Percentiles rank a stretch among this genome's conserved stretches.
Evolutionary conservation across 2,329 filamentous ascomycete species (phyloP).

Genomic region (Rhinocladiella similis): DNA sequence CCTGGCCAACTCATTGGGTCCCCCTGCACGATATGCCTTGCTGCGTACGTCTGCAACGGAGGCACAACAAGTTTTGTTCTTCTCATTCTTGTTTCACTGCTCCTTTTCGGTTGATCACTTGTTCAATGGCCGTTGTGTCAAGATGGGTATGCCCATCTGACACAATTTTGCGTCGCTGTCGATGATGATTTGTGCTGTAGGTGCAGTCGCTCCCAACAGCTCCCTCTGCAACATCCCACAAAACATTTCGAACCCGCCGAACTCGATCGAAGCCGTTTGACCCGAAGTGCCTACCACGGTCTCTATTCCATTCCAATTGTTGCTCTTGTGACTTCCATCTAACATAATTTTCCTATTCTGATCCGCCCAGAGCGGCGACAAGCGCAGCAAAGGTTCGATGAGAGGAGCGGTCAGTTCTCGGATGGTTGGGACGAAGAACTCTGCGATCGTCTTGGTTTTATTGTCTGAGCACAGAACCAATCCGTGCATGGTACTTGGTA

Average conservation of each 20-base stretch:
- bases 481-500: background rate
- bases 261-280: background rate
- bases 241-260: background rate
- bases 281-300: background rate
- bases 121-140: too few species aligned
- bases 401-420: background rate
- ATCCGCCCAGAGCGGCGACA: background rate
- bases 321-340: background rate
- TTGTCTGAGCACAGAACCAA: background rate
- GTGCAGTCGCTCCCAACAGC: background rate
- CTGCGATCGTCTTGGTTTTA: background rate
- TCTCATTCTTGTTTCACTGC: too few species aligned
- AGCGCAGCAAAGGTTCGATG: background rate
- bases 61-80: too few species aligned
- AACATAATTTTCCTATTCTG: background rate
- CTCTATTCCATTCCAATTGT: background rate
- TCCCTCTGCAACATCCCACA: background rate
- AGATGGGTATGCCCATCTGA: too few species aligned
- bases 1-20: too few species aligned
- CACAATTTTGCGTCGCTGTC: too few species aligned
- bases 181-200: background rate
- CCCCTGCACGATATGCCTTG: too few species aligned
- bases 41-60: too few species aligned
- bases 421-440: background rate
- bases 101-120: too few species aligned